Percentiles rank a stretch among this genome's conserved stretches.
These are phyloP conservation scores for Ocimum tenuiflorum DNA, from an alignment of 257 asterid species.

Conservation along the genomic window DNA sequence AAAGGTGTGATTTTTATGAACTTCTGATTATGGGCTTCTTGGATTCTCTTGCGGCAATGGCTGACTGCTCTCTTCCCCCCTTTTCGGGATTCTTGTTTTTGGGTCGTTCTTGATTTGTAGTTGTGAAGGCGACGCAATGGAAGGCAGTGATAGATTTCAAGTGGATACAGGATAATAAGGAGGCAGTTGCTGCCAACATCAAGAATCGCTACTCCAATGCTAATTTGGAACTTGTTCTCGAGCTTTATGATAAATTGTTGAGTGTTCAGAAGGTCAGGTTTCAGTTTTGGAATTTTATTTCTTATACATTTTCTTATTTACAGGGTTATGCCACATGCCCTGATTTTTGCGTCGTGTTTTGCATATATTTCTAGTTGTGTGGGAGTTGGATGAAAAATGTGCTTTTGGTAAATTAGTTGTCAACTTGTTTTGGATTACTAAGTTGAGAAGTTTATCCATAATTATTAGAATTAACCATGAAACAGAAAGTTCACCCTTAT, in stretches of 20 bases:
- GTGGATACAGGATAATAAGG: conserved; percentile 89
- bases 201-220: conserved; percentile 65
- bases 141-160: conserved; percentile 87
- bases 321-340: too few relatives aligned
- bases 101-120: conserved; percentile 30
- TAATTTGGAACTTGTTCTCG: conserved; percentile 60
- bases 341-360: neutral
- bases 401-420: neutral
- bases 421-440: neutral
- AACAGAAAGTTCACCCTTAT: too few relatives aligned
- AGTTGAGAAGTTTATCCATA: neutral
- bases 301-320: neutral
- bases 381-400: neutral
- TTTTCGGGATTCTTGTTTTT: neutral
- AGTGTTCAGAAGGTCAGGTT: conserved; percentile 74
- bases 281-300: conserved; percentile 10
- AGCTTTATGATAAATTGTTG: conserved; percentile 58
- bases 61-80: neutral
- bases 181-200: conserved; percentile 64
- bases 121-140: conserved; percentile 68
- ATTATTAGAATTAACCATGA: neutral
- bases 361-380: neutral
- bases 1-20: conserved; percentile 29
- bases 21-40: neutral
- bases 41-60: neutral